Evolutionary conservation across 306 rosid species (phyloP).

Genomic region (Corylus avellana): DNA sequence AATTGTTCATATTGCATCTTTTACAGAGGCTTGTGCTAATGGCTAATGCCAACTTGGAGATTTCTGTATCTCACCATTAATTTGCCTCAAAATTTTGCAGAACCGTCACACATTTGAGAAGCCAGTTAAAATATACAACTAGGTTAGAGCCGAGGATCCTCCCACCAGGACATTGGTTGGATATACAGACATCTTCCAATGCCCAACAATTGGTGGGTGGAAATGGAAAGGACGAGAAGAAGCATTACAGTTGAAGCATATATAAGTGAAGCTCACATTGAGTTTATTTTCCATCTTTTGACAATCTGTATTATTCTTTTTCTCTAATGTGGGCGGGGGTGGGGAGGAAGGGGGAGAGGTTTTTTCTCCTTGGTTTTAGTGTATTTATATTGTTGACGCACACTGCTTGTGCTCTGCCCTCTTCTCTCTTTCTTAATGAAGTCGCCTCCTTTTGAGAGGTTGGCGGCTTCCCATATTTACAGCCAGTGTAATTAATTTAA

Average conservation of each 20-base stretch:
- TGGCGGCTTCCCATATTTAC: slow-evolving; percentile 28
- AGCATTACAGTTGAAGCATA: slow-evolving; percentile 26
- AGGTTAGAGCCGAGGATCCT: slow-evolving; percentile 32
- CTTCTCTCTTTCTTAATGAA: slow-evolving; percentile 6
- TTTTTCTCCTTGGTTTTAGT: slow-evolving; percentile 4
- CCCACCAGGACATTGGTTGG: slow-evolving; percentile 22
- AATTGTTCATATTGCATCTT: no score
- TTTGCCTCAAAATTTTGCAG: slow-evolving; percentile 57
- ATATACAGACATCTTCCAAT: slow-evolving; percentile 17
- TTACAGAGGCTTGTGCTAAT: no score
- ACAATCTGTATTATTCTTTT: slow-evolving; percentile 7
- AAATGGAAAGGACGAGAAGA: slow-evolving; percentile 25
- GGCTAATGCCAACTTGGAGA: background rate
- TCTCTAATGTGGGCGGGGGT: slow-evolving; percentile 13
- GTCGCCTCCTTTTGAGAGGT: slow-evolving; percentile 32
- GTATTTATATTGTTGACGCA: slow-evolving; percentile 17
- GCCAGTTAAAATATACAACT: slow-evolving; percentile 78
- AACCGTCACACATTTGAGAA: slow-evolving; percentile 76
- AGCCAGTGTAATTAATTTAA: slow-evolving; percentile 34
- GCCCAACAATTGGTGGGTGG: slow-evolving; percentile 6
- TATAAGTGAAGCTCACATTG: slow-evolving; percentile 23
- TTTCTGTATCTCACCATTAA: slow-evolving; percentile 10
- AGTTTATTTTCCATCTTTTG: slow-evolving; percentile 15
- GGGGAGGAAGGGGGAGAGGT: slow-evolving; percentile 4
- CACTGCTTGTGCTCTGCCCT: slow-evolving; percentile 21